phyloP scores from a whole-genome alignment of 1,284 basidiomycete genomes.

The Leccinum holopus region DNA sequence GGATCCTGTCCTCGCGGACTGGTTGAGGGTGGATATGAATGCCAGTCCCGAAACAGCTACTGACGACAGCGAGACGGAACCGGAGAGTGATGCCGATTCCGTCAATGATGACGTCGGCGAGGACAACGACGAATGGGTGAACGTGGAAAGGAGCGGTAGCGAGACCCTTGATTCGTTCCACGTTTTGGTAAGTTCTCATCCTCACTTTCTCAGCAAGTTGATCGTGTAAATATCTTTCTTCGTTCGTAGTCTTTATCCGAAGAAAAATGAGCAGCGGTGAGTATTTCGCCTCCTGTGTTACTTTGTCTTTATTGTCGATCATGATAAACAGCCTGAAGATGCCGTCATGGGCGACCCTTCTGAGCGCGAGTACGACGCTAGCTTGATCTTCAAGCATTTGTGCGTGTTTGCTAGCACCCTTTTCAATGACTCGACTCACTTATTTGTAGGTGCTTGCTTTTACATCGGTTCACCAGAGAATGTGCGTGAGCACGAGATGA shows the following conservation, averaged over 20 bases:
- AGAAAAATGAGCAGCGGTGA: slow-evolving; percentile 14
- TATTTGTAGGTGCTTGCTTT: slow-evolving; percentile 64
- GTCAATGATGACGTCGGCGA: slow-evolving; percentile 57
- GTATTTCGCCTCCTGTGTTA: not conserved
- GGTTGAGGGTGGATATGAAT: slow-evolving; percentile 52
- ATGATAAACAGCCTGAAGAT: slow-evolving; percentile 27
- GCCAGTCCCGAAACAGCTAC: slow-evolving; percentile 3
- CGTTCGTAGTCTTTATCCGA: slow-evolving; percentile 19
- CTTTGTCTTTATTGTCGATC: slow-evolving; percentile 5
- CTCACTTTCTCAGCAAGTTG: not conserved
- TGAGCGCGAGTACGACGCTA: slow-evolving; percentile 74
- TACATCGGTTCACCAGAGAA: slow-evolving; percentile 83
- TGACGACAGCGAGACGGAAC: slow-evolving; percentile 41
- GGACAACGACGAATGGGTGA: slow-evolving; percentile 31
- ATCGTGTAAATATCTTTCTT: not conserved
- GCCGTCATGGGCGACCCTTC: slow-evolving; percentile 62
- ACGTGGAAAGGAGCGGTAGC: slow-evolving; percentile 21
- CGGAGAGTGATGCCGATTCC: slow-evolving; percentile 69
- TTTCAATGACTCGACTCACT: not conserved
- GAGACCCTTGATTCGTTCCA: slow-evolving; percentile 26
- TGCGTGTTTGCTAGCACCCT: slow-evolving; percentile 36
- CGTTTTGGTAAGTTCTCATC: slow-evolving; percentile 21
- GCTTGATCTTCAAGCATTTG: slow-evolving; percentile 78
- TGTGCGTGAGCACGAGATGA: slow-evolving; percentile 58
- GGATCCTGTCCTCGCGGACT: slow-evolving; percentile 56